A percentile compares a stretch with the other conserved stretches of the same genome.
Conservation (phyloP, 2,329 filamentous ascomycete genomes). For the Pezicula neosporulosa region DNA sequence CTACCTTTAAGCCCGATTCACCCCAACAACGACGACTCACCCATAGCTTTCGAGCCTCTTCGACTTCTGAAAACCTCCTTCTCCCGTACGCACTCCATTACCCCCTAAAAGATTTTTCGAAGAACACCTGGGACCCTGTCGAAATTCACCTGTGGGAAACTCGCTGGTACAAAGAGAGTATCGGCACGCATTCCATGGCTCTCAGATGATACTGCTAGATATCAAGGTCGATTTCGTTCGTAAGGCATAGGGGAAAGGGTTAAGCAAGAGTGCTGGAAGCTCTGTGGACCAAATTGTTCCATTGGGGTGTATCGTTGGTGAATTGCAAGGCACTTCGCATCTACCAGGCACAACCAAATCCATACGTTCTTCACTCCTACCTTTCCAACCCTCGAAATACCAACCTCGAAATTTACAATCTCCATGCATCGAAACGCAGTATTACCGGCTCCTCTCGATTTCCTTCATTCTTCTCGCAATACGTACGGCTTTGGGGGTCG, state of each 20-base stretch:
- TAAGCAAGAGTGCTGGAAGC: constrained; percentile 13
- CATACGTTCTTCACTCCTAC: neutral
- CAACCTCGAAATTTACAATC: constrained; percentile 2
- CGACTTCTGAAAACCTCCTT: neutral
- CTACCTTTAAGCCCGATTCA: neutral
- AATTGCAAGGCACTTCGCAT: neutral
- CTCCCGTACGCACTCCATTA: neutral
- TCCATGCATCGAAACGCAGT: constrained; percentile 30
- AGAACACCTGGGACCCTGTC: constrained; percentile 1
- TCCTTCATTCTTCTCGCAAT: constrained; percentile 17
- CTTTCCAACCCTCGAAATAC: neutral
- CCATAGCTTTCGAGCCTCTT: neutral
- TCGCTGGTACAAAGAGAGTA: constrained; percentile 14
- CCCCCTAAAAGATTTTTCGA: neutral
- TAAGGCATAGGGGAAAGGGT: constrained; percentile 6
- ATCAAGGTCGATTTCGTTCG: constrained; percentile 12
- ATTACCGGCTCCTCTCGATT: constrained; percentile 25
- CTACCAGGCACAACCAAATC: neutral
- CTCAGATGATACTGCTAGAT: constrained; percentile 12
- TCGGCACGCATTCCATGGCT: constrained; percentile 20
- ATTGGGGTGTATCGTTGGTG: neutral
- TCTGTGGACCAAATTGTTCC: constrained; percentile 5
- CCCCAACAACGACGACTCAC: neutral
- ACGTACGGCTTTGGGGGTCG: constrained; percentile 16
- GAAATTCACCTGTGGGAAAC: constrained; percentile 3